Evolutionary conservation across 805 yeast genomes (phyloP), one percentile per base, ranked within the genome.

Genomic region (Ogataea pini): DNA sequence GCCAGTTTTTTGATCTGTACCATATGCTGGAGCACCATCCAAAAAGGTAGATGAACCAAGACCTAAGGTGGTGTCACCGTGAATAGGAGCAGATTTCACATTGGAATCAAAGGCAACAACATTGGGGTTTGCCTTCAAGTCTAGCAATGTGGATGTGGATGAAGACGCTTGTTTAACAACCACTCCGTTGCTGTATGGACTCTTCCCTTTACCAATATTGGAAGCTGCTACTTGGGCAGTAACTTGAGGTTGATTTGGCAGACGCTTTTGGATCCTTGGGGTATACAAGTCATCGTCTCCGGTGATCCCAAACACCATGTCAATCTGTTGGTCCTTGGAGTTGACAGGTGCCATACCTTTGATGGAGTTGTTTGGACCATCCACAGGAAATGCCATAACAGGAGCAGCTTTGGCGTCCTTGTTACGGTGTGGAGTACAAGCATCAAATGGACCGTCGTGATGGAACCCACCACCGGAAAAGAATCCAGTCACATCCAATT

Each of bases 391-490:
- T 0, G 99, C 99, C 72, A 82, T 73, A 13, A 94, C 97, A 4
- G 99, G 99, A 0, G 97, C 96, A 39, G 81, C 83, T 62, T 73
- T 77, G 16, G 76, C 72, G 55, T 70, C 71, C 70, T 86, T 87
- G 69, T 94, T 94, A 66, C 98, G 83, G 67, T 89, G 96, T 7
- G 99, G 98, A 2, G 95, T 87, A 68, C 98, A 92, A 1, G 99
- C 99, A 66, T 94, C 99, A 65, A 94, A 94, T 13, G 99, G 99
- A 10, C 99, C 99, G 70, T 94, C 99, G 68, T 94, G 98, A 68
- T 94, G 99, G 77, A 94, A 94, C 2, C 95, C 89, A 14, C 89
- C 89, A 42, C 88, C 84, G 20, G 97, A 97, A 64, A 88, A 91
- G 52, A 91, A 77, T 1, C 96, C 97, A 10, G 97, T 91, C 40